phyloP scores from a whole-genome alignment of 331 rosid species.

The Erythrophleum ivorense region DNA sequence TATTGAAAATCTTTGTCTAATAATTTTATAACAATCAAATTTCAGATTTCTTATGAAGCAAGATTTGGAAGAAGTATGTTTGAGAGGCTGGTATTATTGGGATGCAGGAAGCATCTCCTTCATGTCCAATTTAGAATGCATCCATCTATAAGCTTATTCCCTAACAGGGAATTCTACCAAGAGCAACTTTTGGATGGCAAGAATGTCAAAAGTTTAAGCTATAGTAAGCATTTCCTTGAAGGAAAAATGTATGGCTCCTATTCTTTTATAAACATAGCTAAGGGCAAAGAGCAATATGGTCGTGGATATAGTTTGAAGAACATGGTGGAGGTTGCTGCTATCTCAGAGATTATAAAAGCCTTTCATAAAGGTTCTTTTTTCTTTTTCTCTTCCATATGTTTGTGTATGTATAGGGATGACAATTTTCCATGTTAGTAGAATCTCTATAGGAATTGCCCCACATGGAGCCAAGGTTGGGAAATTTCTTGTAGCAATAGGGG shows the following conservation, averaged over 20 bases:
- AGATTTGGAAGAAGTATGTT: slow-evolving; percentile 56
- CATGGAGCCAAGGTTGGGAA: no score
- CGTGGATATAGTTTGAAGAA: slow-evolving; percentile 49
- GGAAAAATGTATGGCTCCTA: no score
- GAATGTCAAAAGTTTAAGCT: slow-evolving; percentile 25
- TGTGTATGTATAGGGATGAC: no score
- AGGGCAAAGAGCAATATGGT: slow-evolving; percentile 47
- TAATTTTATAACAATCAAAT: background rate
- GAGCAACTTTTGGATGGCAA: slow-evolving; percentile 43
- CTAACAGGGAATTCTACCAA: slow-evolving; percentile 54
- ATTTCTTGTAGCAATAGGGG: no score
- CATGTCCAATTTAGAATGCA: slow-evolving; percentile 71
- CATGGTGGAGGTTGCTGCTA: slow-evolving; percentile 60
- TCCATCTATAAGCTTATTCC: slow-evolving; percentile 64
- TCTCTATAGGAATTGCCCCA: no score
- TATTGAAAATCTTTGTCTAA: background rate
- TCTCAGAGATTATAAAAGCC: slow-evolving; percentile 48
- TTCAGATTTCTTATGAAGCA: slow-evolving; percentile 40
- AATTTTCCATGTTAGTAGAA: no score
- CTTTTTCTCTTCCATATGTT: background rate
- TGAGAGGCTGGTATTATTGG: slow-evolving; percentile 41
- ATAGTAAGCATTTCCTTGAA: slow-evolving; percentile 35
- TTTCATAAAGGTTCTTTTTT: slow-evolving; percentile 51
- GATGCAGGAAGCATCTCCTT: slow-evolving; percentile 35
- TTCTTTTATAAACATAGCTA: slow-evolving; percentile 49